Evolutionary conservation across 208 protist genomes (phyloP).

Genomic region (Leishmania gerbilli): DNA sequence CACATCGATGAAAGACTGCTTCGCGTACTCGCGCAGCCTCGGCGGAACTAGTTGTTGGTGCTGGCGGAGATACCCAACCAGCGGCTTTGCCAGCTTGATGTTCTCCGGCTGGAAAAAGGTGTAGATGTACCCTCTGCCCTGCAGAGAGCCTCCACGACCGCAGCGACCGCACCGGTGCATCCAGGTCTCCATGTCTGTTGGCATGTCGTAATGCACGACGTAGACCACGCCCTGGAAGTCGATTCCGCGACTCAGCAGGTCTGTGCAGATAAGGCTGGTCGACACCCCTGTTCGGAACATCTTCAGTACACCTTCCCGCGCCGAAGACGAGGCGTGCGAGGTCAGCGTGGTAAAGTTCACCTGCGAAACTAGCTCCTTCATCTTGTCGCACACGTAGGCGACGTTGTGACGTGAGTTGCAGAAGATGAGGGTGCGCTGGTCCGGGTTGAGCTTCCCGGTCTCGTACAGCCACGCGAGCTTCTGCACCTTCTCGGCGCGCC

Average conservation of each 20-base stretch:
- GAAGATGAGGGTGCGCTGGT: constrained; percentile 84
- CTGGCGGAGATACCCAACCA: constrained; percentile 80
- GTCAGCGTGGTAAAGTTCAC: constrained; percentile 67
- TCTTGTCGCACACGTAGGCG: constrained; percentile 65
- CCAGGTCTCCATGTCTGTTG: constrained; percentile 95
- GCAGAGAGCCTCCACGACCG: constrained; percentile 72
- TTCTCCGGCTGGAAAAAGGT: constrained; percentile 90
- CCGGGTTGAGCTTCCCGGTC: constrained; percentile 51
- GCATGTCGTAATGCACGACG: constrained; percentile 98
- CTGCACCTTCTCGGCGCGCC: constrained; percentile 70
- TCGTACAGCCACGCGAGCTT: constrained; percentile 77
- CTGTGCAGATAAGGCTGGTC: constrained; percentile 96
- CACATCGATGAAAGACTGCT: constrained; percentile 75
- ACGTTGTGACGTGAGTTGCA: constrained; percentile 90
- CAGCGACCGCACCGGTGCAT: constrained; percentile 97
- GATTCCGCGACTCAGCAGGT: constrained; percentile 97
- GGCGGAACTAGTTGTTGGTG: constrained; percentile 76
- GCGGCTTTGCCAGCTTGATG: constrained; percentile 71
- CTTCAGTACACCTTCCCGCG: constrained; percentile 74
- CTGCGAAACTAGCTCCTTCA: constrained; percentile 44
- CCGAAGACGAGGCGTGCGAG: constrained; percentile 58
- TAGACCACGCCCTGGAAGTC: constrained; percentile 97
- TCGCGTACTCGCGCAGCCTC: constrained; percentile 83
- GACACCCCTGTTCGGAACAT: constrained; percentile 93
- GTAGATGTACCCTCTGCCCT: constrained; percentile 63